phyloP scores from a whole-genome alignment of 2,329 filamentous ascomycete genomes.

The Phialophora expanda region DNA sequence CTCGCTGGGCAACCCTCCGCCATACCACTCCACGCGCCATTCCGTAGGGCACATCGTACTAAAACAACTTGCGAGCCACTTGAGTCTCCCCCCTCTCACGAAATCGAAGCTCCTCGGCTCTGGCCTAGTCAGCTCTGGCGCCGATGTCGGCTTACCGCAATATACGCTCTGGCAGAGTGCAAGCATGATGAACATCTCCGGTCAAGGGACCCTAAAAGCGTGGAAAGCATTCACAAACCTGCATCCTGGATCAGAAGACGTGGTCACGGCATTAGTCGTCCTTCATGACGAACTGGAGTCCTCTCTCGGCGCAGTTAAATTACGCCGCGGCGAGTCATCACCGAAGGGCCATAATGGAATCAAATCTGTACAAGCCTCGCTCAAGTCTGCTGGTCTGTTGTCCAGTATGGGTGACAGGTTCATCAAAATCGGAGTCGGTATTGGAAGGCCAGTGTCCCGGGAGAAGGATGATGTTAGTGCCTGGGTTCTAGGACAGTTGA shows the following conservation, averaged over 20 bases:
- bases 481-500: constrained; percentile 78
- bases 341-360: constrained; percentile 76
- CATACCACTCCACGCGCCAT: constrained; percentile 80
- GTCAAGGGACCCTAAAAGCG: constrained; percentile 69
- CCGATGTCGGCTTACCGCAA: constrained; percentile 51
- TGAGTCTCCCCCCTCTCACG: constrained; percentile 60
- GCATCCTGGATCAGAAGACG: constrained; percentile 39
- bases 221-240: constrained; percentile 61
- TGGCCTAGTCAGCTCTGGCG: constrained; percentile 59
- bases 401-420: constrained; percentile 58
- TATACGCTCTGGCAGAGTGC: constrained; percentile 76
- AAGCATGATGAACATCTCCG: constrained; percentile 83
- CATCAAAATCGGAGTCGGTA: constrained; percentile 76
- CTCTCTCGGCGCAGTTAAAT: constrained; percentile 68
- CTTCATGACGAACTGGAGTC: constrained; percentile 89
- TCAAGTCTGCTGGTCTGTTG: constrained; percentile 44
- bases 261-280: constrained; percentile 66
- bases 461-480: constrained; percentile 70
- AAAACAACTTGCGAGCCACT: constrained; percentile 60
- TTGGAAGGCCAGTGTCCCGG: constrained; percentile 76
- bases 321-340: constrained; percentile 63
- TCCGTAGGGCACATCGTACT: constrained; percentile 84
- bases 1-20: constrained; percentile 82
- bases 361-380: constrained; percentile 60
- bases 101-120: constrained; percentile 54